Percentiles rank a stretch among this genome's conserved stretches.
phyloP scores from a whole-genome alignment of 345 rosid genomes.

The Cochlearia excelsa region DNA sequence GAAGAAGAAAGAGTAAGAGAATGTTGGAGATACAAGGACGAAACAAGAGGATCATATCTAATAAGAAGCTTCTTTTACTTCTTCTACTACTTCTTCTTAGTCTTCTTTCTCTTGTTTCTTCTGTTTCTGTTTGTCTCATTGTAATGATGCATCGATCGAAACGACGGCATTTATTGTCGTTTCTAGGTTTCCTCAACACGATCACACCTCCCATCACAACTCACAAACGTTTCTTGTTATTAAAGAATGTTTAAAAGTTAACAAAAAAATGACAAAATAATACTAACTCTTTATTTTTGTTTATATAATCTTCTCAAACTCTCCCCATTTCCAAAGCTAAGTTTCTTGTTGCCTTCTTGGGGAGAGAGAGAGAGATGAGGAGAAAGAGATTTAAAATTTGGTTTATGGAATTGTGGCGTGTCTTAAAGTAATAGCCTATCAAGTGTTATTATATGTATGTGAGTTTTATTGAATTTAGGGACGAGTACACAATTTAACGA shows the following conservation, averaged over 20 bases:
- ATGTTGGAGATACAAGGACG: conserved; percentile 46
- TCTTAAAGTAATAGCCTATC: conserved; percentile 25
- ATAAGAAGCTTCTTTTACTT: conserved; percentile 41
- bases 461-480: too few species aligned
- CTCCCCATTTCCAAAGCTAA: conserved; percentile 35
- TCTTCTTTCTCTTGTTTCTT: conserved; percentile 37
- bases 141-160: conserved; percentile 42
- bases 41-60: conserved; percentile 38
- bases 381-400: not conserved
- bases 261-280: conserved; percentile 29
- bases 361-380: conserved; percentile 2
- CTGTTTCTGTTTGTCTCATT: conserved; percentile 36
- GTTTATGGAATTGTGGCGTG: conserved; percentile 29
- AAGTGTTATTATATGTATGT: conserved; percentile 21
- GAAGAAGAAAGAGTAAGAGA: conserved; percentile 29
- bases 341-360: conserved; percentile 23
- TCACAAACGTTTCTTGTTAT: conserved; percentile 19
- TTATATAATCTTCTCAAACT: conserved; percentile 24
- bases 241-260: conserved; percentile 15
- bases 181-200: conserved; percentile 43
- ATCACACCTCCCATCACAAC: conserved; percentile 42
- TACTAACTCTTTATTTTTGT: not conserved
- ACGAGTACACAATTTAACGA: too few species aligned
- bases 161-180: conserved; percentile 50
- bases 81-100: conserved; percentile 47